Evolutionary conservation across 2,329 filamentous ascomycete species (phyloP).

Genomic region (Fusarium drepaniforme): DNA sequence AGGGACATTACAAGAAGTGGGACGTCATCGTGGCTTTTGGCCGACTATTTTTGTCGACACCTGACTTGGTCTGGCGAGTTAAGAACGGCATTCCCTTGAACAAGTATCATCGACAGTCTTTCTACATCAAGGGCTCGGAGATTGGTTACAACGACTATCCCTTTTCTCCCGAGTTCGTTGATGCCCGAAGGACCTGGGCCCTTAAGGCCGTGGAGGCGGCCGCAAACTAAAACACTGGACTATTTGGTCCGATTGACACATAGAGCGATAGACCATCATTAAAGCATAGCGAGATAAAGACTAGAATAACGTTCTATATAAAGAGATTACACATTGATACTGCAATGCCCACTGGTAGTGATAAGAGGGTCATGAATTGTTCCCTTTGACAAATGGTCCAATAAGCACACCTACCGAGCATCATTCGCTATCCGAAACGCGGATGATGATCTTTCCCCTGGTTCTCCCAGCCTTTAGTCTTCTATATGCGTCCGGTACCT

Average conservation of each 20-base stretch:
- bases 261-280: background rate
- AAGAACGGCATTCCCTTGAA: constrained; percentile 39
- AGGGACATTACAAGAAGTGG: constrained; percentile 44
- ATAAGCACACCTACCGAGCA: background rate
- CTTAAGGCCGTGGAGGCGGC: constrained; percentile 7
- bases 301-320: background rate
- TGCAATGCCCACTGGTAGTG: background rate
- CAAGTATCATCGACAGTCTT: constrained; percentile 42
- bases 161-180: constrained; percentile 24
- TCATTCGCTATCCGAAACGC: background rate
- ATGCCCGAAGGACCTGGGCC: constrained; percentile 21
- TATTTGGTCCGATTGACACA: background rate
- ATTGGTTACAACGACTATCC: constrained; percentile 39
- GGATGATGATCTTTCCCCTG: background rate
- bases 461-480: background rate
- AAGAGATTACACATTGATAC: background rate
- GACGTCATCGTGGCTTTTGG: constrained; percentile 48
- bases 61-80: constrained; percentile 44
- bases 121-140: constrained; percentile 37
- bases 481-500: background rate
- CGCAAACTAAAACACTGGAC: constrained; percentile 3
- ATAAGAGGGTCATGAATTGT: background rate
- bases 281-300: background rate
- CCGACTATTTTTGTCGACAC: constrained; percentile 44
- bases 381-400: background rate